Conservation (phyloP, 495 filamentous ascomycete species). For the Poronia punctata region DNA sequence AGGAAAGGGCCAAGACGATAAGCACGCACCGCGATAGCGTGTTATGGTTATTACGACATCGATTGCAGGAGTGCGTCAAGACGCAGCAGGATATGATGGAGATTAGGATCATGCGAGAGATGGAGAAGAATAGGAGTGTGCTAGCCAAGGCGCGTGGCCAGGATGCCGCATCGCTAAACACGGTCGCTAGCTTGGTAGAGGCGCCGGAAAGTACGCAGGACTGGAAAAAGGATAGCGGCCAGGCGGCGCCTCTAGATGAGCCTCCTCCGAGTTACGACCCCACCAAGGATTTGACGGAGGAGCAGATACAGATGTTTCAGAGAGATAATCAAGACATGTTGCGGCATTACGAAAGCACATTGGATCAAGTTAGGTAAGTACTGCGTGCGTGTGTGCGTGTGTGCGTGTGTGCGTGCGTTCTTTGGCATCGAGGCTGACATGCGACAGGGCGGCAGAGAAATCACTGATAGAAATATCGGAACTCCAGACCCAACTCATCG, state of each 20-base stretch:
- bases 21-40: slow-evolving; percentile 68
- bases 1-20: slow-evolving; percentile 55
- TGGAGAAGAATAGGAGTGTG: slow-evolving; percentile 84
- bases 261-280: slow-evolving; percentile 19
- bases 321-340: slow-evolving; percentile 90
- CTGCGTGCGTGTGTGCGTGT: too few species aligned
- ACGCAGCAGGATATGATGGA: slow-evolving; percentile 89
- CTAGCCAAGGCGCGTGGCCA: slow-evolving; percentile 57
- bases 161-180: slow-evolving; percentile 8
- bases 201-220: slow-evolving; percentile 10
- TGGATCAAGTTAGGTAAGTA: slow-evolving; percentile 85
- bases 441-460: slow-evolving; percentile 76
- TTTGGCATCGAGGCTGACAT: not conserved
- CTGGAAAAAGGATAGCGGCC: slow-evolving; percentile 14
- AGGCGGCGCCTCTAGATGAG: slow-evolving; percentile 12
- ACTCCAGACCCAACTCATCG: slow-evolving; percentile 79
- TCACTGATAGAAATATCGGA: slow-evolving; percentile 90
- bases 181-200: slow-evolving; percentile 15
- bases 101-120: slow-evolving; percentile 68
- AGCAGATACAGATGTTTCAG: slow-evolving; percentile 88
- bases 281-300: slow-evolving; percentile 60
- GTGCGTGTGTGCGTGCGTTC: too few species aligned
- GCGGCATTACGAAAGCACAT: slow-evolving; percentile 80
- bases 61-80: slow-evolving; percentile 65
- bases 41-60: slow-evolving; percentile 69